Evolutionary conservation across 2,329 filamentous ascomycete genomes (phyloP).

Genomic region (Penicillium sp.): DNA sequence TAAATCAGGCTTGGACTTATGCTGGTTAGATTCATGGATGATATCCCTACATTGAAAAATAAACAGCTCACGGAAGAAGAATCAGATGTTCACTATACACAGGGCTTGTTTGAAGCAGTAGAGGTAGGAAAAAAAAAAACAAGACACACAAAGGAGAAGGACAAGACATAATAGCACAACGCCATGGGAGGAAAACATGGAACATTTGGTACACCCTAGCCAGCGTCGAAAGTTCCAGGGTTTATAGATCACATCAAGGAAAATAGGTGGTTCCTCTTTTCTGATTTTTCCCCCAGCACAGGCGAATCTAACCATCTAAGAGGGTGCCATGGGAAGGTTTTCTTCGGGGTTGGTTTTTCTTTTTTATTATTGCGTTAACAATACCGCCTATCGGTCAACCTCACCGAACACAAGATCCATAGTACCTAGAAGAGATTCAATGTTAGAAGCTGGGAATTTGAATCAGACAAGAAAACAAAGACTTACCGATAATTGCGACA

Average conservation of each 20-base stretch:
- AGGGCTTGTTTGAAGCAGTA: slow-evolving; percentile 28
- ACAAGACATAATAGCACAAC: slow-evolving; percentile 35
- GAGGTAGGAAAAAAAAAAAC: slow-evolving; percentile 19
- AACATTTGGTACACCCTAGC: slow-evolving; percentile 28
- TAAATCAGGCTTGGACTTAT: not conserved
- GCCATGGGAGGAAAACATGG: slow-evolving; percentile 35
- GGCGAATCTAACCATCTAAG: slow-evolving; percentile 22
- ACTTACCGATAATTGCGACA: slow-evolving; percentile 80
- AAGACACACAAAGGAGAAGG: slow-evolving; percentile 25
- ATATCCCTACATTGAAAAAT: not conserved
- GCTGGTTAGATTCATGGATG: not conserved
- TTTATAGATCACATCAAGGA: slow-evolving; percentile 17
- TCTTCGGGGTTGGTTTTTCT: slow-evolving; percentile 22
- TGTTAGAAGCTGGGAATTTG: slow-evolving; percentile 8
- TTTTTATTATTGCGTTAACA: slow-evolving; percentile 24
- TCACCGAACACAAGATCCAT: slow-evolving; percentile 89
- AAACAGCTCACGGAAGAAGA: slow-evolving; percentile 12
- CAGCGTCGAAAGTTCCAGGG: slow-evolving; percentile 20
- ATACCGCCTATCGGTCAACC: slow-evolving; percentile 51
- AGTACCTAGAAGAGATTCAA: slow-evolving; percentile 47
- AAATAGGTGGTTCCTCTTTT: slow-evolving; percentile 11
- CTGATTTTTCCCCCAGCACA: slow-evolving; percentile 16
- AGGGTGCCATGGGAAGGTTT: slow-evolving; percentile 21
- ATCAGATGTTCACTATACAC: slow-evolving; percentile 35
- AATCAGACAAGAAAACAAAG: not conserved